Evolutionary conservation across 257 asterid species (phyloP), one percentile per base, ranked within the genome.

Genomic region (Echium plantagineum): DNA sequence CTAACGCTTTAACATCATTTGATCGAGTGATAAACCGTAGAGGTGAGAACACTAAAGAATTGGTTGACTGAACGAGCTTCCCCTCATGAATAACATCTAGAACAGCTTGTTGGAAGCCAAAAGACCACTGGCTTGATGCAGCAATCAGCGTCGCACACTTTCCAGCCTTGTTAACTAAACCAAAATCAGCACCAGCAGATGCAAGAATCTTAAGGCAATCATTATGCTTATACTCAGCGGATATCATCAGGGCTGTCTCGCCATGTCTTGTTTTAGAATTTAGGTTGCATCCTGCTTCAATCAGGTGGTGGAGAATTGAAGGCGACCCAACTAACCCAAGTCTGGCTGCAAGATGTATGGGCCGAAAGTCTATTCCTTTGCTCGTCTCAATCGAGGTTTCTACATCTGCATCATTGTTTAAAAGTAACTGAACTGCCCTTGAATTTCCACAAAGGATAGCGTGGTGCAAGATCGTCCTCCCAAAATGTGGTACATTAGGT

Each of bases 391-490:
- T 59, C 0, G 82, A 80, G 63, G 68, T 61, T 73, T 81, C 94
- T 18, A 69, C 62, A 21, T 84, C 81, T 13, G 80, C 87, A 15
- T 85, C 81, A 24, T 73, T 72, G 22, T 60, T 74, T 51, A 80
- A 59, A 57, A 82, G 83, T 62, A 84, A 84, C 22, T 82, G 84
- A 3, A 76, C 53, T 17, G 90, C 86, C 57, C 69, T 69, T 5
- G 80, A 60, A 55, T 82, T 86, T 66, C 74, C 66, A 54, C 95
- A 86, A 10, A 86, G 77, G 58, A 80, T 71, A 0, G 86, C 90
- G 35, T 86, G 89, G 66, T 86, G 95, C 69, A 80, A 32, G 57
- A 78, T 71, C 3, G 88, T 84, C 57, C 95, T 75, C 5, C 95
- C 90, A 0, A 81, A 62, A 65, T 81, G 94, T 21, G 86, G 84